Evolutionary conservation across 192 early-diverging fungal species (phyloP), one percentile per base, ranked within the genome.

Genomic region (Coemansia brasiliensis): DNA sequence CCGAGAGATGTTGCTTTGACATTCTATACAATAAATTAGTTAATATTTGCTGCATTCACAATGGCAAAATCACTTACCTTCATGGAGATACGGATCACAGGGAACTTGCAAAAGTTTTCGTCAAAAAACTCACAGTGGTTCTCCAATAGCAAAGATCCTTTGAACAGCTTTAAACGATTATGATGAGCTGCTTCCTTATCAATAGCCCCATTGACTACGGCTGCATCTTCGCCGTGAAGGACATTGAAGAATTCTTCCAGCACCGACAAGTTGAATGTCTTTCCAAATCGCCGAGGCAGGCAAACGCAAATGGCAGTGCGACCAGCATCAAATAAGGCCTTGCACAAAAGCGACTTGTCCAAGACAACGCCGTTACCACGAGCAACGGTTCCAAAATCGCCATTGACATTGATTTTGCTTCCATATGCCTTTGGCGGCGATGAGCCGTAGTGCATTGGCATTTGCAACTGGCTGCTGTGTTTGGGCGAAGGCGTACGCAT

Each of bases 211-310:
- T 42, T 5, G 4, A 42, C 17, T 17, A 21, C 6, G 17, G 25
- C 2, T 5, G 21, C 42, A 17, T 58, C 56, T 18, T 9, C 18
- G 35, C 15, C 10, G 29, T 49, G 39, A 3, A 25, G 11, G 6
- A 56, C 46, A 46, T 67, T 67, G 44, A 67, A 61, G 25, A 67
- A 61, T 45, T 52, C 52, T 22, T 55, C 58, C 3, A 67, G 38
- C 18, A 67, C 53, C 38, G 52, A 67, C 10, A 67, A 24, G 22
- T 60, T 67, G 52, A 67, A 67, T 12, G 39, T 54, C 44, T 59
- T 59, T 11, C 57, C 56, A 37, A 59, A 67, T 0, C 56, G 50
- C 4, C 56, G 45, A 5, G 64, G 64, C 44, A 66, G 25, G n/a
- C 52, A 59, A 20, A 66, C 32, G 49, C 63, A 50, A 10, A 56